Conservation (phyloP, 2,329 filamentous ascomycete genomes). For the Xylariaceae sp. region DNA sequence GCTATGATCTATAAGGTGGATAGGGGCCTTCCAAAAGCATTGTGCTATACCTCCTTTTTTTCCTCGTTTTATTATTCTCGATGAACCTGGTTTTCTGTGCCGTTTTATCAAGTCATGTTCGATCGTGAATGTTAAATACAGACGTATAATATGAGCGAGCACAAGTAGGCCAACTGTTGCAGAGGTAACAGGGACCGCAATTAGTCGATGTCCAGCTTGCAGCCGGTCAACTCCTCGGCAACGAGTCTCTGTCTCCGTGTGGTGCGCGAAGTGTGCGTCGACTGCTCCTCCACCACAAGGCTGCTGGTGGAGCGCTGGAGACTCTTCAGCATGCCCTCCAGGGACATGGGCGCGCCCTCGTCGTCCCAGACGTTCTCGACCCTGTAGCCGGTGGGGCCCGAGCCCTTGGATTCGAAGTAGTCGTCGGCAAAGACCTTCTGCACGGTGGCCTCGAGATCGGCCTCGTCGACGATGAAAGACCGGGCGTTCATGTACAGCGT, state of each 20-base stretch:
- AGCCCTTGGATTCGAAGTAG: constrained; percentile 38
- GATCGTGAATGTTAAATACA: not conserved
- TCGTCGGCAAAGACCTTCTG: constrained; percentile 69
- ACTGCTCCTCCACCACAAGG: constrained; percentile 29
- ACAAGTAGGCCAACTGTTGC: not conserved
- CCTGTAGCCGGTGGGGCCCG: constrained; percentile 26
- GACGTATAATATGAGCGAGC: not conserved
- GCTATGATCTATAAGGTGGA: constrained; percentile 9
- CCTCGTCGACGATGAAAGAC: constrained; percentile 78
- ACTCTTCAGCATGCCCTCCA: constrained; percentile 42
- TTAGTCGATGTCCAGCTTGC: constrained; percentile 44
- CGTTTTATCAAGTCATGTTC: not conserved
- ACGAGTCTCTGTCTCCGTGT: constrained; percentile 50
- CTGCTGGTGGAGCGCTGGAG: constrained; percentile 27
- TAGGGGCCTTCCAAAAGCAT: not conserved
- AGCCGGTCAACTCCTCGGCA: constrained; percentile 55
- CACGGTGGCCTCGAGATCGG: constrained; percentile 67
- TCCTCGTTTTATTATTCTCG: not conserved
- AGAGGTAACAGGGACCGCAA: not conserved
- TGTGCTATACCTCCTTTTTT: not conserved
- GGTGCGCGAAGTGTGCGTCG: constrained; percentile 42
- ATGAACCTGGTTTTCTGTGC: not conserved
- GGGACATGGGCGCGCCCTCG: constrained; percentile 41
- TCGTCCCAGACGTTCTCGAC: constrained; percentile 49
- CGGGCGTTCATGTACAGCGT: constrained; percentile 85